A percentile compares a stretch with the other conserved stretches of the same genome.
phyloP scores from a whole-genome alignment of 306 rosid genomes.

The Trichosanthes cucumerina region DNA sequence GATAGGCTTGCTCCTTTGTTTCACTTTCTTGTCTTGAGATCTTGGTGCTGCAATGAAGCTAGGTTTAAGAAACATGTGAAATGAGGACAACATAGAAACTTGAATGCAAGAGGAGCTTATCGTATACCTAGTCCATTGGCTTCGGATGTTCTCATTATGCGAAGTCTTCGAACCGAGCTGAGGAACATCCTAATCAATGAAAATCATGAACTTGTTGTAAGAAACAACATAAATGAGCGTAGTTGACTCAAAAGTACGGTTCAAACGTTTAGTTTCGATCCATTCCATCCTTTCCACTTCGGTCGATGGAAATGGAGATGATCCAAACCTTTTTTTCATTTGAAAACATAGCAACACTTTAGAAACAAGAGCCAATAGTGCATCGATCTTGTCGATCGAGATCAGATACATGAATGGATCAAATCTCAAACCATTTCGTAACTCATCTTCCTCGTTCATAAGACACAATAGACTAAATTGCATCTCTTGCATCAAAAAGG shows the following conservation, averaged over 20 bases:
- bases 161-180: slow-evolving; percentile 50
- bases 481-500: background rate
- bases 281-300: background rate
- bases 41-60: slow-evolving; percentile 29
- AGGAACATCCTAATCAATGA: slow-evolving; percentile 42
- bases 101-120: background rate
- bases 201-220: background rate
- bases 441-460: background rate
- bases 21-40: slow-evolving; percentile 36
- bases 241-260: background rate
- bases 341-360: background rate
- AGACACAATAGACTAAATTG: background rate
- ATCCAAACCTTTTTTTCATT: background rate
- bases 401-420: background rate
- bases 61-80: slow-evolving; percentile 2
- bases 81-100: background rate
- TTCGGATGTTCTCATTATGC: slow-evolving; percentile 65
- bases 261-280: background rate
- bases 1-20: slow-evolving; percentile 39
- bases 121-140: slow-evolving; percentile 50
- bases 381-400: background rate
- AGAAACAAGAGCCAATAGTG: background rate
- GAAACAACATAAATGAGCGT: background rate
- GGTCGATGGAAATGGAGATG: background rate
- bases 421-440: background rate